Percentiles rank a stretch among this genome's conserved stretches.
phyloP scores from a whole-genome alignment of 176 grass and related monocot genomes.

The Cymbopogon citratus region DNA sequence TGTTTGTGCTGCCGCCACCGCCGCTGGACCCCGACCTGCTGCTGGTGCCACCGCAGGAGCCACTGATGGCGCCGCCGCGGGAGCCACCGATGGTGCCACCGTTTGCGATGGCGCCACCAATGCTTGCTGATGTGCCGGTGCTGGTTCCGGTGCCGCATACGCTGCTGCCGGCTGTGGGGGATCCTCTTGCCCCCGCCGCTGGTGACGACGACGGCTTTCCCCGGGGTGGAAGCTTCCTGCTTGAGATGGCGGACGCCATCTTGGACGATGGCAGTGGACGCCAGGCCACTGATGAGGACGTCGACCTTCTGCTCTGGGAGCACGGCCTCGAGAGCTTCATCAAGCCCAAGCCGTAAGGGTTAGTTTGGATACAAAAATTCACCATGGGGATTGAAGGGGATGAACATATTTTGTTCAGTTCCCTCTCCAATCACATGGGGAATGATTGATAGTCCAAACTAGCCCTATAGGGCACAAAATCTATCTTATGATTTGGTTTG shows the following conservation, averaged over 20 bases:
- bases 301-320: background rate
- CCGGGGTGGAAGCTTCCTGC: background rate
- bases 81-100: background rate
- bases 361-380: background rate
- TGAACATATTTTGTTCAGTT: background rate
- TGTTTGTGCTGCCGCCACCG: background rate
- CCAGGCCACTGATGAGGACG: background rate
- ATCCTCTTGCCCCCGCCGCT: background rate
- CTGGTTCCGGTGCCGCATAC: too few relatives aligned
- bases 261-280: background rate
- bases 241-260: background rate
- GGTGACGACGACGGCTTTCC: background rate
- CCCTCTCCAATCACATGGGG: background rate
- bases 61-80: too few relatives aligned
- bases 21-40: background rate
- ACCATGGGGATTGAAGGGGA: background rate
- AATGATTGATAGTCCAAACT: background rate
- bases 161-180: background rate
- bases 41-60: too few relatives aligned
- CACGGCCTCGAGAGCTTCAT: background rate
- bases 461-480: background rate
- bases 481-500: background rate
- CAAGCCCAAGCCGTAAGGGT: background rate
- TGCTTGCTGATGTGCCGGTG: background rate
- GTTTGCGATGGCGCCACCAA: background rate